Evolutionary conservation across 495 filamentous ascomycete genomes (phyloP).

Genomic region (Aspergillus hancockii): DNA sequence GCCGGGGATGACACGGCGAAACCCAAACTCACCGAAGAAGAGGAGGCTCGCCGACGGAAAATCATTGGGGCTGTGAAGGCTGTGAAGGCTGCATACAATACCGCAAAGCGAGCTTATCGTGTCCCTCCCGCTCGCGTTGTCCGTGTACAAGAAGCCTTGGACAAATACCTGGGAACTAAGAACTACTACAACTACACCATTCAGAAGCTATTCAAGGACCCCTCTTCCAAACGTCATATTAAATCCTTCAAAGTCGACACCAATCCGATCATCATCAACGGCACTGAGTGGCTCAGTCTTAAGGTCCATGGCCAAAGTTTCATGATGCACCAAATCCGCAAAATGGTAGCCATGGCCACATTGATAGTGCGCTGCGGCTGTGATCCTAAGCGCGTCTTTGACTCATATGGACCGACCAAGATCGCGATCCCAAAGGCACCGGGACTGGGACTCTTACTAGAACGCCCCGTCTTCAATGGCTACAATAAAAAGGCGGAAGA

Average conservation of each 20-base stretch:
- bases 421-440: conserved; percentile 93
- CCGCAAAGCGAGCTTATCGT: conserved; percentile 78
- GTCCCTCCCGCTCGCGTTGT: conserved; percentile 68
- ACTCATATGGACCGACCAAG: conserved; percentile 65
- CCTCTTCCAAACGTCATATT: conserved; percentile 83
- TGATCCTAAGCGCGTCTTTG: conserved; percentile 60
- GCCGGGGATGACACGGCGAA: neutral
- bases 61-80: conserved; percentile 67
- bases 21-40: conserved; percentile 7
- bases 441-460: conserved; percentile 81
- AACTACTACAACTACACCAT: conserved; percentile 98
- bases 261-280: conserved; percentile 77
- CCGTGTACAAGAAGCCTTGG: conserved; percentile 69
- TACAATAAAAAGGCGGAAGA: conserved; percentile 69
- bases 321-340: conserved; percentile 99
- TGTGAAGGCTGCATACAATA: conserved; percentile 74
- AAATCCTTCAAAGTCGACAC: conserved; percentile 77
- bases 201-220: conserved; percentile 74
- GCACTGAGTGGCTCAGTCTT: conserved; percentile 91
- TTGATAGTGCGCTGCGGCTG: conserved; percentile 81
- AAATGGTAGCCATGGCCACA: conserved; percentile 94
- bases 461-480: conserved; percentile 82
- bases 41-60: conserved; percentile 32
- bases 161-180: conserved; percentile 72
- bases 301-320: conserved; percentile 97